Evolutionary conservation across 768 basidiomycete species (phyloP), one percentile per base, ranked within the genome.

Genomic region (Tylopilus sp.): DNA sequence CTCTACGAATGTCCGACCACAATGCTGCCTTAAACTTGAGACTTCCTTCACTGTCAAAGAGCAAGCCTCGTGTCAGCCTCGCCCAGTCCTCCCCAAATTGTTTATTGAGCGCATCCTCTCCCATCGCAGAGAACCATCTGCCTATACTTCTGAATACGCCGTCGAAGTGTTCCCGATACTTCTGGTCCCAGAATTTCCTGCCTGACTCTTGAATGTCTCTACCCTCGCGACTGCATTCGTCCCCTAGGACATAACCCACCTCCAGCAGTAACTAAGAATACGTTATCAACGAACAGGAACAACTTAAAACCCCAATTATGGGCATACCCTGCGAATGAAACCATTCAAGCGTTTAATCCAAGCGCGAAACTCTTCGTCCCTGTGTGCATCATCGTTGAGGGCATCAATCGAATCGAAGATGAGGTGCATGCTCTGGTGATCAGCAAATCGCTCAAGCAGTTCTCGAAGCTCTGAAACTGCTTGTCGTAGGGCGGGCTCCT

Each of bases 381-480:
- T 74, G 44, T 76, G 74, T 0, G 89, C 79, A 64, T 95, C 91
- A 43, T 83, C 76, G 55, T 85, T 85, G 15, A 99, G 75, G 2
- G 77, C 78, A 59, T 86, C 76, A 36, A 87, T 74, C 5, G 93
- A 79, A 55, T 88, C 80, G 31, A 88, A 74, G 51, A 95, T 78
- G 26, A 76, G 68, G 50, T 85, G 74, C 69, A 94, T 78, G 35
- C 81, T 82, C 59, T 72, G 64, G 47, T 79, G 80, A 60, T 91
- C 86, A 6, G 95, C 95, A 66, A 98, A 94, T 20, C 95, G 85
- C 69, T 98, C 94, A 38, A 97, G 81, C 11, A 98, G 75, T 1
- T 83, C 85, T 41, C 90, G 83, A 25, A 94, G 77, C 63, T 92
- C 82, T 35, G 64, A 55, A 22, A 78, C 75, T 12, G 87, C 78